phyloP scores from a whole-genome alignment of 2,329 filamentous ascomycete species.

The Pseudofabraea citricarpa region DNA sequence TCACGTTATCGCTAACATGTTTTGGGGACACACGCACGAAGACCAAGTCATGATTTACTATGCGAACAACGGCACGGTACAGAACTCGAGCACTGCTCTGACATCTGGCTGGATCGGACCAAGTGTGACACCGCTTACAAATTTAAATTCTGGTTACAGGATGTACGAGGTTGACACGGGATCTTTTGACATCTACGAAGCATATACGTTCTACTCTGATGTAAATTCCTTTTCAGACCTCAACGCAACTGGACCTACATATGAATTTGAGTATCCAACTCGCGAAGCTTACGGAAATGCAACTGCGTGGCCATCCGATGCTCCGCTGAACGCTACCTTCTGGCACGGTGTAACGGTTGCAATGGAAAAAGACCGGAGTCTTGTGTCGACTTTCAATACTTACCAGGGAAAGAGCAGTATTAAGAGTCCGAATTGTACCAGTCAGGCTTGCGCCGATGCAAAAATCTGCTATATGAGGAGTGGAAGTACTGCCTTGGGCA shows the following conservation, averaged over 20 bases:
- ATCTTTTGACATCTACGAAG: conserved; percentile 47
- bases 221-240: conserved; percentile 39
- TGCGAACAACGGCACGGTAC: conserved; percentile 43
- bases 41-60: conserved; percentile 51
- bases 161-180: conserved; percentile 51
- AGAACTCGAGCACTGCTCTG: conserved; percentile 36
- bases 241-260: conserved; percentile 38
- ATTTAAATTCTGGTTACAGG: conserved; percentile 47
- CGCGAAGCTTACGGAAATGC: conserved; percentile 41
- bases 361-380: conserved; percentile 44
- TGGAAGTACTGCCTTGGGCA: conserved; percentile 47
- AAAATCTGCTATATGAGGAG: conserved; percentile 57
- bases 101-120: conserved; percentile 47
- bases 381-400: conserved; percentile 46
- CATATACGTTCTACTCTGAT: conserved; percentile 48
- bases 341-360: conserved; percentile 54
- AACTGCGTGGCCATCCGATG: conserved; percentile 38
- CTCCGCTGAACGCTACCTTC: conserved; percentile 53
- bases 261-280: conserved; percentile 45
- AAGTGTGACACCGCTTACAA: conserved; percentile 46
- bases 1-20: conserved; percentile 48
- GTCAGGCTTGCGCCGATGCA: conserved; percentile 42
- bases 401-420: conserved; percentile 48
- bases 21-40: conserved; percentile 52
- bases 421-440: conserved; percentile 46